These are phyloP conservation scores for Gossypium thurberi DNA, from an alignment of 345 rosid genomes.

Conservation along the genomic window DNA sequence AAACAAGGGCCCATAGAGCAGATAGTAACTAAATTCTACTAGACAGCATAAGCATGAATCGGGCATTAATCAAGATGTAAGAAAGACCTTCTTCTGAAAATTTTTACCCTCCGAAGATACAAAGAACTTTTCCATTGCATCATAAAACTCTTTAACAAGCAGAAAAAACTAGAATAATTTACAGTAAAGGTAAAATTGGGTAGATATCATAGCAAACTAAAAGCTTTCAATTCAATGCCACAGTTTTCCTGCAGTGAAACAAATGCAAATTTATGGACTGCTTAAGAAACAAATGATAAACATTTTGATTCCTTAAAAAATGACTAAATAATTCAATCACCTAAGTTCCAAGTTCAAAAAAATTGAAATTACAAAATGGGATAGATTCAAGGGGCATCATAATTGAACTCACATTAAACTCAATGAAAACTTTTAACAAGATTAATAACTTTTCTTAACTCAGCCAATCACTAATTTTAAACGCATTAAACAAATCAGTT, in stretches of 20 bases:
- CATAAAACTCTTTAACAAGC: neutral
- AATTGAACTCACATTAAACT: neutral
- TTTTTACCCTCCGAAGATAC: neutral
- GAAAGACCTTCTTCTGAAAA: neutral
- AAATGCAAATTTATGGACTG: neutral
- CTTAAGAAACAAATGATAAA: neutral
- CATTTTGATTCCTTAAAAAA: neutral
- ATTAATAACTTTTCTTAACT: neutral
- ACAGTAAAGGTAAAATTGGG: neutral
- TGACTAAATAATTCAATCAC: neutral
- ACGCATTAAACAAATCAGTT: neutral
- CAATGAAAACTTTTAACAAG: neutral
- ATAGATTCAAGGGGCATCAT: neutral
- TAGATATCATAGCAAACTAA: neutral
- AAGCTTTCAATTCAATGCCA: neutral
- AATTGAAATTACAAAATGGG: slow-evolving; percentile 1
- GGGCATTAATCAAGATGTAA: neutral
- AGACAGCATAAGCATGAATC: neutral
- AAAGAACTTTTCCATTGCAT: neutral
- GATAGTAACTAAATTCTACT: neutral
- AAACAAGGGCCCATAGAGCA: neutral
- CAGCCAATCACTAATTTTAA: neutral
- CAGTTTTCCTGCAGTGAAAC: neutral
- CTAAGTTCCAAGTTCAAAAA: neutral
- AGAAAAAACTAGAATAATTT: neutral